Evolutionary conservation across 441 rosid genomes (phyloP).

Genomic region (Lepidium campestre): DNA sequence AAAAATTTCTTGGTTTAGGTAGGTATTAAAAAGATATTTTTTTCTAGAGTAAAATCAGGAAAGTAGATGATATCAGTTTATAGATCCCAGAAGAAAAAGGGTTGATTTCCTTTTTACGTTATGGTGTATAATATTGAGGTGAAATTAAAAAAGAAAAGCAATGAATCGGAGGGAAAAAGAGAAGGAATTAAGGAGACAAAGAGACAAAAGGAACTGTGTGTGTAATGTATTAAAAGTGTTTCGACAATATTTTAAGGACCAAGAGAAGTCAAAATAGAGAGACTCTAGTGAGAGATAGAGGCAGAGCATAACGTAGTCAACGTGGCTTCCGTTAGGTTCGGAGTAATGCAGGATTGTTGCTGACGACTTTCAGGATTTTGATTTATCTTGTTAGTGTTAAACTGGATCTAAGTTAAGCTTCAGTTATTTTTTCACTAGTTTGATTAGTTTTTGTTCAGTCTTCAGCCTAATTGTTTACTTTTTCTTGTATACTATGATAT

Average conservation of each 20-base stretch:
- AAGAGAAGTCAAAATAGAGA: neutral
- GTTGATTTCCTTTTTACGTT: neutral
- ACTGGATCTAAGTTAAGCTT: neutral
- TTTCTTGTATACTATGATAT: no score
- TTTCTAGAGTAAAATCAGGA: slow-evolving; percentile 4
- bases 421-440: no score
- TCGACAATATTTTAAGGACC: neutral
- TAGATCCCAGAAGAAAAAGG: slow-evolving; percentile 22
- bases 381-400: neutral
- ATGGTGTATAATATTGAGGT: neutral
- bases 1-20: neutral
- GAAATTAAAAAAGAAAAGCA: neutral
- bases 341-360: neutral
- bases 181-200: slow-evolving; percentile 27
- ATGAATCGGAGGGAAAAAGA: neutral
- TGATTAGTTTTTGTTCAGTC: no score
- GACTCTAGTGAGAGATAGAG: neutral
- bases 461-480: no score
- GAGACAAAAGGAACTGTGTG: slow-evolving; percentile 16
- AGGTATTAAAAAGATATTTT: neutral
- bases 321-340: neutral
- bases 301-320: neutral
- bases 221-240: neutral
- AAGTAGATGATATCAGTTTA: slow-evolving; percentile 11
- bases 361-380: neutral